These are phyloP conservation scores for Cicer bijugum DNA, from an alignment of 306 rosid genomes.

Conservation along the genomic window DNA sequence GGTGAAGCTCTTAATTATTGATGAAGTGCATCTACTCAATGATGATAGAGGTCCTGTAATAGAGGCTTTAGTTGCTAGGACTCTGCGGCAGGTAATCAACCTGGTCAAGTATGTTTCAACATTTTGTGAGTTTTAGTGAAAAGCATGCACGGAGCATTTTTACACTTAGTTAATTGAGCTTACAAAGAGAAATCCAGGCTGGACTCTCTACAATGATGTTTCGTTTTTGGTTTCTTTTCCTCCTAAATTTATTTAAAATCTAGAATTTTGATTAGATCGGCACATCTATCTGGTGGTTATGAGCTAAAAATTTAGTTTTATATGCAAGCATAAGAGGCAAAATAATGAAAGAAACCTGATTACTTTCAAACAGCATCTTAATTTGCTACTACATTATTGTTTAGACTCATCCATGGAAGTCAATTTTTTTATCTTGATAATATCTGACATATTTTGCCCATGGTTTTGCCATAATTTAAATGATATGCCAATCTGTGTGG, in stretches of 20 bases:
- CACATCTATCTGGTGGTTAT: constrained; percentile 20
- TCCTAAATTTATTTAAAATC: constrained; percentile 13
- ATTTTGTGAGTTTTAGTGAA: constrained; percentile 25
- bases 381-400: constrained; percentile 4
- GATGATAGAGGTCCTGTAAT: constrained; percentile 99
- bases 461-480: constrained; percentile 23
- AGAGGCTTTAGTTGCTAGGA: constrained; percentile 97
- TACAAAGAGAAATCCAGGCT: constrained; percentile 18
- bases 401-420: constrained; percentile 1
- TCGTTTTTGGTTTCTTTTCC: neutral
- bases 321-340: constrained; percentile 20
- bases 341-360: constrained; percentile 14
- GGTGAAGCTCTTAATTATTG: constrained; percentile 94
- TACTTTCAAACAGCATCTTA: neutral
- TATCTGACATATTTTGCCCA: constrained; percentile 24
- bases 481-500: constrained; percentile 14
- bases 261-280: constrained; percentile 18
- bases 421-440: constrained; percentile 23
- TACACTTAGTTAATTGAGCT: constrained; percentile 9
- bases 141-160: constrained; percentile 32
- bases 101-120: constrained; percentile 31
- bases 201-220: neutral
- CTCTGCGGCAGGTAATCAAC: constrained; percentile 82
- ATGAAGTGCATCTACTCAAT: constrained; percentile 95
- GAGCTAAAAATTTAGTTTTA: constrained; percentile 14